Percentiles rank a stretch among this genome's conserved stretches.
phyloP scores from a whole-genome alignment of 169 alveolate species.

The Ichthyophthirius multifiliis region DNA sequence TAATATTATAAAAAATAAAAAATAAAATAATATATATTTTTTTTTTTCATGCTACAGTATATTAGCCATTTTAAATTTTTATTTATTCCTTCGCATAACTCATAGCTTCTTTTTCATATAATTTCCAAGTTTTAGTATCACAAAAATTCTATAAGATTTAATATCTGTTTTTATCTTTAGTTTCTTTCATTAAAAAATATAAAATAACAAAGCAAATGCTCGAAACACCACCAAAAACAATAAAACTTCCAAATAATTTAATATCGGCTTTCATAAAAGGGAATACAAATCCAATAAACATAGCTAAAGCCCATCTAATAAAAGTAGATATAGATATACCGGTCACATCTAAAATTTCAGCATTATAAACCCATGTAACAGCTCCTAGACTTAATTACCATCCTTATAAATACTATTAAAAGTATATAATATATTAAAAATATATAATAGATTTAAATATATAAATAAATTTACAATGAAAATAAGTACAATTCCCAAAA shows the following conservation, averaged over 20 bases:
- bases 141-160: neutral
- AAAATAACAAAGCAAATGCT: neutral
- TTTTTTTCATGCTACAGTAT: too few relatives aligned
- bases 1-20: too few relatives aligned
- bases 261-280: neutral
- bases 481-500: neutral
- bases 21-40: too few relatives aligned
- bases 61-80: too few relatives aligned
- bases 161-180: neutral
- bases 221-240: neutral
- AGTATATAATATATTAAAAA: neutral
- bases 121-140: neutral
- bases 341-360: neutral
- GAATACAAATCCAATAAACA: conserved; percentile 1
- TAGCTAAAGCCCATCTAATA: neutral
- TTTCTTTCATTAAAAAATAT: neutral
- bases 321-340: neutral
- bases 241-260: conserved; percentile 2
- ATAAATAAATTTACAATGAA: neutral
- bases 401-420: neutral
- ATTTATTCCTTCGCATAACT: too few relatives aligned
- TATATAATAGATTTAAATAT: neutral
- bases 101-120: neutral
- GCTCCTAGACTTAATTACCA: conserved; percentile 4
- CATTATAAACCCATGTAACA: neutral